These are phyloP conservation scores for Xylariales sp. DNA, from an alignment of 2,329 filamentous ascomycete species.

Conservation along the genomic window DNA sequence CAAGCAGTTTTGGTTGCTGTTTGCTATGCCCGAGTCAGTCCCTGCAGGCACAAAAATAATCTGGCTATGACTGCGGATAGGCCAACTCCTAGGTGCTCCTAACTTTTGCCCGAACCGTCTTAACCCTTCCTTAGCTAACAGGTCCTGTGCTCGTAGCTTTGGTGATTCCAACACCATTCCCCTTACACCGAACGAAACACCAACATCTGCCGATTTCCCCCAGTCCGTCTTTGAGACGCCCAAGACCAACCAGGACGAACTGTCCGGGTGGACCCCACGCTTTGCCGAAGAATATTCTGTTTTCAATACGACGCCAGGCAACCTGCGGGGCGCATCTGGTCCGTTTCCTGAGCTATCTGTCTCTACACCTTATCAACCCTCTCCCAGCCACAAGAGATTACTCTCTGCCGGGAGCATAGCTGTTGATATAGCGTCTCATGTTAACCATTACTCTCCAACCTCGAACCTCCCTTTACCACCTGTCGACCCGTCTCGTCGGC, in stretches of 20 bases:
- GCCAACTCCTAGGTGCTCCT: conserved; percentile 63
- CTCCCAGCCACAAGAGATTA: conserved; percentile 60
- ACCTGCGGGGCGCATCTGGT: conserved; percentile 61
- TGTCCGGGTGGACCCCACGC: conserved; percentile 67
- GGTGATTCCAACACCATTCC: conserved; percentile 72
- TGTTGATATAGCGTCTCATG: conserved; percentile 69
- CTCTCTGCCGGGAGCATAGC: conserved; percentile 63
- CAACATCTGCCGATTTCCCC: conserved; percentile 64
- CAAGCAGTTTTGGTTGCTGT: conserved; percentile 25
- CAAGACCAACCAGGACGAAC: conserved; percentile 60
- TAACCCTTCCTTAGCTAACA: conserved; percentile 40
- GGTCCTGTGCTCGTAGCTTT: conserved; percentile 60
- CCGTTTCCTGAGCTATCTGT: conserved; percentile 59
- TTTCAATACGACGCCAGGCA: conserved; percentile 72
- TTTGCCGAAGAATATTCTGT: conserved; percentile 75
- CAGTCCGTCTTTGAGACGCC: conserved; percentile 69
- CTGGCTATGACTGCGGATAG: conserved; percentile 74
- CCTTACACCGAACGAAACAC: conserved; percentile 68
- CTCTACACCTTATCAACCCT: conserved; percentile 52
- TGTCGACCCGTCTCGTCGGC: conserved; percentile 67
- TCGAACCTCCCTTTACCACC: conserved; percentile 66
- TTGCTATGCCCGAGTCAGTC: conserved; percentile 36
- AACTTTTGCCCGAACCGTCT: conserved; percentile 17
- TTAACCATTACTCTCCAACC: conserved; percentile 68
- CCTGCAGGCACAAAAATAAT: conserved; percentile 35